A percentile compares a stretch with the other conserved stretches of the same genome.
phyloP scores from a whole-genome alignment of 73 alveolate genomes.

The Paramecium primaurelia region DNA sequence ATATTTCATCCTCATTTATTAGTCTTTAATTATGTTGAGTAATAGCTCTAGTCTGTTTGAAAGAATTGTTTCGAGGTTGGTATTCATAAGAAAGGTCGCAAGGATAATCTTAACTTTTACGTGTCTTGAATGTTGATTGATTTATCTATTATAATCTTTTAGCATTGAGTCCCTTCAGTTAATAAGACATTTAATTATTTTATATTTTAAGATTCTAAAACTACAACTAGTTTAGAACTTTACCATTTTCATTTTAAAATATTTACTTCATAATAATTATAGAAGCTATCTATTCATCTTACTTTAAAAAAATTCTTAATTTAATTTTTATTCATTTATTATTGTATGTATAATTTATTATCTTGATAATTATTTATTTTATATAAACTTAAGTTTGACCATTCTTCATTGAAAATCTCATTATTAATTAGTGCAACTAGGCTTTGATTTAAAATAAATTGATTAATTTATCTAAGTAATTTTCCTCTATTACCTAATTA shows the following conservation, averaged over 20 bases:
- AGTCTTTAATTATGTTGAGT: not conserved
- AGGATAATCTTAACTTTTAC: not conserved
- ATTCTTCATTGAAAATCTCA: not conserved
- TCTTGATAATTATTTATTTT: not conserved
- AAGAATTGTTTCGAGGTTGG: not conserved
- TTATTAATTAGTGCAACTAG: not conserved
- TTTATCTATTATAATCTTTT: not conserved
- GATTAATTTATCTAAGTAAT: not conserved
- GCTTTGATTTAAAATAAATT: not conserved
- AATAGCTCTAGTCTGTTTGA: not conserved
- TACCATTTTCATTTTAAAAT: not conserved
- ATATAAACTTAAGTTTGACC: not conserved
- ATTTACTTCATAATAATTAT: not conserved
- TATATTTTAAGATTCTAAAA: constrained; percentile 3
- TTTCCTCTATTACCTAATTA: not conserved
- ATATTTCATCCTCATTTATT: not conserved
- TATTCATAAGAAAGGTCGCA: not conserved
- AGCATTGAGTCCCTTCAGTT: constrained; percentile 16
- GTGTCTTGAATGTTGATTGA: not conserved
- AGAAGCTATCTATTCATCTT: not conserved
- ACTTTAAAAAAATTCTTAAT: not conserved
- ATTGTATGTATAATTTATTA: not conserved
- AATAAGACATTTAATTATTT: not conserved
- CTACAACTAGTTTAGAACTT: not conserved
- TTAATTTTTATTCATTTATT: not conserved